Evolutionary conservation across 129 eudicot species (phyloP), one percentile per base, ranked within the genome.

Genomic region (Calendula officinalis): DNA sequence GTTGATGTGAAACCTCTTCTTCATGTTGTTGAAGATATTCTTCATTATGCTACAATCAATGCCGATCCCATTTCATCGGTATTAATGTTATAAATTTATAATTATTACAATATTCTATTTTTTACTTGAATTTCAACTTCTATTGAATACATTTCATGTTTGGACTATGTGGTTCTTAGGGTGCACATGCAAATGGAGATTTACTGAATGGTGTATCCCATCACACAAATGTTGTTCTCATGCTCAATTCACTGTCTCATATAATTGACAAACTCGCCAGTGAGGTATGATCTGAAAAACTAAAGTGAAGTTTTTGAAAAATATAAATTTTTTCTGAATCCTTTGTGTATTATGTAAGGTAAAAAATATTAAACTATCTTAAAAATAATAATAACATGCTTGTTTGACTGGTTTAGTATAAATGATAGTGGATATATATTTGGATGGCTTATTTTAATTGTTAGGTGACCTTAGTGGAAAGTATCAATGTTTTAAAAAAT

Each of bases 1-100:
- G 44, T 81, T 17, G 71, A 85, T 62, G 75, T 85, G 50, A 82
- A 75, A 62, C 92, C 92, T n/a, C 76, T 85, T 57, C 72, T 82
- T 32, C 55, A 58, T 34, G 59, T 85, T 10, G 67, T 82, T 1
- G 75, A 73, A 71, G 88, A 85, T 45, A 76, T 85, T 35, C 73
- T 82, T 16, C 36, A 53, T 13, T 74, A 58, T 56, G 58, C 85
- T 43, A 57, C 72, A 51, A 53, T 73, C 22, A 64, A 58, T 52
- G 67, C 68, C 38, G 69, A 77, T 37, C 50, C 70, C n/a, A 10
- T 41, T 15, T 40, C 46, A 47, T 40, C 48, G 56, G 76, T 83
- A 46, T 44, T 5, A 36, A 8, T 13, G 39, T 8, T 43, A 43
- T 33, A 15, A 47, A 0, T 1, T 41, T n/a, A 41, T 27, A 42